Base-by-base conservation (phyloP, 2,329 filamentous ascomycete genomes). In the Trichoderma endophyticum region DNA sequence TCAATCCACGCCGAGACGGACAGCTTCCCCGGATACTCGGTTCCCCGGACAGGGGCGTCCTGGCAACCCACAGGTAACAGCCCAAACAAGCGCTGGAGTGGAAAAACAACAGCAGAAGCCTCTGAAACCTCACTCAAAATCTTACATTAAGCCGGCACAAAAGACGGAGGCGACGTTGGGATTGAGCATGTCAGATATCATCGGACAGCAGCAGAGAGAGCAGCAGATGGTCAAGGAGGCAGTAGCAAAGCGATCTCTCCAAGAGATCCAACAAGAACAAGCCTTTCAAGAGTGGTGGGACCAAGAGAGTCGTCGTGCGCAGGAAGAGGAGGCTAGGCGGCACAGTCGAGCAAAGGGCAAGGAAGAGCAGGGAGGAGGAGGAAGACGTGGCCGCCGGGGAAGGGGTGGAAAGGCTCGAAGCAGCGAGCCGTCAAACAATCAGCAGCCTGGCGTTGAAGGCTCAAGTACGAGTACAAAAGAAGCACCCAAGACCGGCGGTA, bases 261-360 rank as follows among this genome's bases (percentile, higher is more conserved):
- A 97, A 78, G 96, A 98, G 74, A 99, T 99, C 72, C 96, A 99
- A 80, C 90, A 96, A 75, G 96, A 99, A 81, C 96, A 99, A 79
- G 94, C 94, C 66, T 99, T 99, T 79, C 93, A 98, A 79, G 91
- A 97, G 79, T 97, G 95, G 94, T 97, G 94, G 94, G 93, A 97
- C 75, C 90, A 92, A 74, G 95, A 97, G 81, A 94, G 91, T 77
- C 87, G 87, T 73, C 86, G 92, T 32, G 88, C 92, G 48, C 91
- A 91, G 74, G 89, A 91, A 75, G 89, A 90, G 73, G 87, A 88
- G 73, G 85, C 85, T 3, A 78, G 82, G 59, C 80, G 82, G 64
- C 78, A 80, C 28, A 78, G 78, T 39, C 81, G 80, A 72, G 81
- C 82, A 59, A 83, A 86, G 75, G 83, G 80, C 70, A 80, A 82